These are phyloP conservation scores for Starmerella khaoyaiensis DNA, from an alignment of 805 yeast genomes.

Conservation along the genomic window DNA sequence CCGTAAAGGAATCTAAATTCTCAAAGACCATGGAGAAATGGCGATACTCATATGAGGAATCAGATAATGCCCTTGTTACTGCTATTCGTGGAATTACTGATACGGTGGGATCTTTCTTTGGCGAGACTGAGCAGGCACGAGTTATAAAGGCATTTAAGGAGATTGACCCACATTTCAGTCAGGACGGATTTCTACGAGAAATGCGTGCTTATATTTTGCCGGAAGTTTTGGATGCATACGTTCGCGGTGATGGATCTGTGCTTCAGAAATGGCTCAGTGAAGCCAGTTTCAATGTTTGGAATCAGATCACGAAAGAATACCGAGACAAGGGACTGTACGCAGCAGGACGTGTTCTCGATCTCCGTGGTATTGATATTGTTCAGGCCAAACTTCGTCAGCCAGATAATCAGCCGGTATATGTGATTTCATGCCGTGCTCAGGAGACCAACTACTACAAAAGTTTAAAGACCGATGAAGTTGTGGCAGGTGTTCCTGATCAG, in stretches of 20 bases:
- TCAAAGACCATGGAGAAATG: conserved; percentile 53
- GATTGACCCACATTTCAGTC: conserved; percentile 79
- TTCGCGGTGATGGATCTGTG: conserved; percentile 72
- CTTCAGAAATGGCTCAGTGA: conserved; percentile 88
- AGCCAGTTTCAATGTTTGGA: conserved; percentile 91
- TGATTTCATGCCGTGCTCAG: conserved; percentile 91
- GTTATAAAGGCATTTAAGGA: conserved; percentile 75
- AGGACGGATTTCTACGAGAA: conserved; percentile 65
- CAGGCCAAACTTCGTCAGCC: conserved; percentile 82
- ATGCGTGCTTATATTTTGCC: conserved; percentile 88
- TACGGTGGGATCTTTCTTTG: conserved; percentile 75
- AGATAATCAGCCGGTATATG: conserved; percentile 81
- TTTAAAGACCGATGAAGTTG: conserved; percentile 82
- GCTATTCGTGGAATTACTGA: conserved; percentile 65
- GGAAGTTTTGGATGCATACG: conserved; percentile 88
- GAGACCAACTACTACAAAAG: conserved; percentile 83
- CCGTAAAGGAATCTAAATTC: conserved; percentile 46
- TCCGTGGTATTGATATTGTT: conserved; percentile 86
- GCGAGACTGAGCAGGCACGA: conserved; percentile 91
- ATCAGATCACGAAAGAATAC: conserved; percentile 84
- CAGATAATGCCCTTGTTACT: conserved; percentile 81
- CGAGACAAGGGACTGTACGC: conserved; percentile 82
- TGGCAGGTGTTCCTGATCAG: conserved; percentile 92
- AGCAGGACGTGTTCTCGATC: conserved; percentile 83
- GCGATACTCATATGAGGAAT: conserved; percentile 63